Percentiles rank a stretch among this genome's conserved stretches.
These are phyloP conservation scores for Zygoascus sp. DNA, from an alignment of 1,139 yeast species.

Conservation along the genomic window DNA sequence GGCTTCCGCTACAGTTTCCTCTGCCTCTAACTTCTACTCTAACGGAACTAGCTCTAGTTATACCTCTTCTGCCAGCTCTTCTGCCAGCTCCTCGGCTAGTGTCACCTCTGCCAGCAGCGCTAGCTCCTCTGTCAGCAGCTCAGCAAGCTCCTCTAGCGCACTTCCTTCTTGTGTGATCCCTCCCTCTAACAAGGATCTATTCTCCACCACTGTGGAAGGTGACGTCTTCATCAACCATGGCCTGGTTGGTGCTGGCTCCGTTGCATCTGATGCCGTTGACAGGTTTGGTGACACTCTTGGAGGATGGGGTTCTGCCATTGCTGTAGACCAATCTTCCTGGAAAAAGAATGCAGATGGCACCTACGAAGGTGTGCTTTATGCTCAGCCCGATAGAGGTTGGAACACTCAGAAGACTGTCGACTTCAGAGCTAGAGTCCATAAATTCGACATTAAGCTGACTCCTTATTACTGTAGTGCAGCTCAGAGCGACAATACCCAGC, in stretches of 20 bases:
- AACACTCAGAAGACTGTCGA: constrained; percentile 19
- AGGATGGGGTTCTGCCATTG: constrained; percentile 21
- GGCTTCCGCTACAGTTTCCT: neutral
- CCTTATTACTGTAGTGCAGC: constrained; percentile 18
- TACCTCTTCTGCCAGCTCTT: neutral
- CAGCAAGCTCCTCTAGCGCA: neutral
- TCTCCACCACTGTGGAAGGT: constrained; percentile 5
- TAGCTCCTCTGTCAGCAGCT: neutral
- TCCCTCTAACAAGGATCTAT: neutral
- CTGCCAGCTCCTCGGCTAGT: neutral
- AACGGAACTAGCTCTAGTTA: neutral
- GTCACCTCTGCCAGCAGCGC: neutral
- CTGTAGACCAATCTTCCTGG: constrained; percentile 18
- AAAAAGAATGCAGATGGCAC: constrained; percentile 13
- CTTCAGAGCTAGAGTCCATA: constrained; percentile 19
- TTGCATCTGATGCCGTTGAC: constrained; percentile 19
- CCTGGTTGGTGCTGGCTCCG: constrained; percentile 19
- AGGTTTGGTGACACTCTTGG: constrained; percentile 20
- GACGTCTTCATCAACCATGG: constrained; percentile 18
- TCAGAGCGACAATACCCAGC: constrained; percentile 13
- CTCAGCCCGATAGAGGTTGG: constrained; percentile 23
- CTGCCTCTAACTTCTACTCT: constrained; percentile 4
- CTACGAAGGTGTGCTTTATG: constrained; percentile 18
- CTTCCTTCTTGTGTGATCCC: neutral
- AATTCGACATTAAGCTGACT: constrained; percentile 15